These are phyloP conservation scores for Phytophthora ramorum DNA, from an alignment of 352 stramenopile species.

Conservation along the genomic window DNA sequence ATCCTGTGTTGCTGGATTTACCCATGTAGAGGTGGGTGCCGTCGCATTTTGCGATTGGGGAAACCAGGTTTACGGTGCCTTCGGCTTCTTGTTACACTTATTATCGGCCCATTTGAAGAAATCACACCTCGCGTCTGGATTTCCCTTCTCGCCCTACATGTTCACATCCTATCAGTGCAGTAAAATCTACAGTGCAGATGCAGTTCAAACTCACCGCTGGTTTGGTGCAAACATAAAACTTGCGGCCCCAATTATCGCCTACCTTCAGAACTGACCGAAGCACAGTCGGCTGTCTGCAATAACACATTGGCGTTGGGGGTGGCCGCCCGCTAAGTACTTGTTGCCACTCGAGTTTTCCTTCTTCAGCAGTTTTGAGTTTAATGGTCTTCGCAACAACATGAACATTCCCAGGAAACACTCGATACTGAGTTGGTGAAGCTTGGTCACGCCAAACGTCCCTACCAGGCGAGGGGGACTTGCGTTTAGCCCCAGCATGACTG, in stretches of 20 bases:
- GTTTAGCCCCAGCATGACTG: constrained; percentile 23
- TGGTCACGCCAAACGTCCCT: constrained; percentile 5
- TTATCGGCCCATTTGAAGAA: constrained; percentile 87
- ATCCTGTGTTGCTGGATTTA: constrained; percentile 15
- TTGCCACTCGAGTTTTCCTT: constrained; percentile 56
- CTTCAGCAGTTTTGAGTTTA: constrained; percentile 45
- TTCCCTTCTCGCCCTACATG: constrained; percentile 73
- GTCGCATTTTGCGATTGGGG: no score
- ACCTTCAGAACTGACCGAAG: constrained; percentile 78
- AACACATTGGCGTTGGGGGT: constrained; percentile 66
- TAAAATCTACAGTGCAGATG: not conserved
- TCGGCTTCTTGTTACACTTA: constrained; percentile 35
- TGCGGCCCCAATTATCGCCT: constrained; percentile 85
- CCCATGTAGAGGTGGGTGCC: not conserved
- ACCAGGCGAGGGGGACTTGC: constrained; percentile 4
- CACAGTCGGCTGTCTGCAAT: constrained; percentile 74
- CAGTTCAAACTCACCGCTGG: constrained; percentile 51
- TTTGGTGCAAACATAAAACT: constrained; percentile 90
- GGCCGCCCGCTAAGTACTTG: constrained; percentile 70
- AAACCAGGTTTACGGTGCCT: constrained; percentile 2
- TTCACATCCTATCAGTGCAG: not conserved
- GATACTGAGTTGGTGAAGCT: constrained; percentile 10
- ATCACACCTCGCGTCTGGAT: constrained; percentile 81
- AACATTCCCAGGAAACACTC: constrained; percentile 13
- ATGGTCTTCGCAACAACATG: constrained; percentile 29